Conservation (phyloP, 139 green algal species). For the Coelastrella sp. region DNA sequence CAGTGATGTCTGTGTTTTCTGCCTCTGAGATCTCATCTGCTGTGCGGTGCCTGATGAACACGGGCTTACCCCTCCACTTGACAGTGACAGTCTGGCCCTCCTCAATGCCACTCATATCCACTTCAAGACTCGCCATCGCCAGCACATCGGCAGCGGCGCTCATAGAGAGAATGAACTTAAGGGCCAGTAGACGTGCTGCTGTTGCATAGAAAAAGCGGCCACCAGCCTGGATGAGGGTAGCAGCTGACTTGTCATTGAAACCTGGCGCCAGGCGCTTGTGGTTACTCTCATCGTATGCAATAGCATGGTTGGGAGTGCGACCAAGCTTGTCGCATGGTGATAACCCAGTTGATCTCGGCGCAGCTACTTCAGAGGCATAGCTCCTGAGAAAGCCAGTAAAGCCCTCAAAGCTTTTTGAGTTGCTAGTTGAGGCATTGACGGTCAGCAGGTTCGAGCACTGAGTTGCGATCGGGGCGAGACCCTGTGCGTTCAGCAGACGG, state of each 20-base stretch:
- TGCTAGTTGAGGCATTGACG: conserved; percentile 22
- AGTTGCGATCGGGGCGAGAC: conserved; percentile 23
- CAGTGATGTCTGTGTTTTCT: conserved; percentile 74
- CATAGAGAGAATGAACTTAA: conserved; percentile 98
- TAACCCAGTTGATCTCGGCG: conserved; percentile 34
- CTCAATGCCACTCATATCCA: conserved; percentile 92
- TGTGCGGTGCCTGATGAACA: conserved; percentile 96
- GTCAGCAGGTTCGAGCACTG: conserved; percentile 10
- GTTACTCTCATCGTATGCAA: conserved; percentile 88
- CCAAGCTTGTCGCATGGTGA: conserved; percentile 55
- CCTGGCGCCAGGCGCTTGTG: conserved; percentile 88
- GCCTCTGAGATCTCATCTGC: conserved; percentile 88
- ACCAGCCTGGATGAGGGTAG: conserved; percentile 97
- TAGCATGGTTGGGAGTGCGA: conserved; percentile 59
- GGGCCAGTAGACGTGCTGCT: conserved; percentile 90
- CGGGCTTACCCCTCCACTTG: conserved; percentile 99
- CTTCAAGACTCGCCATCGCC: conserved; percentile 94
- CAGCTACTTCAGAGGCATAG: conserved; percentile 44
- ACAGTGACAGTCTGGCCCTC: conserved; percentile 94
- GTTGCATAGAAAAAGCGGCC: conserved; percentile 99
- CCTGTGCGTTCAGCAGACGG: conserved; percentile 21
- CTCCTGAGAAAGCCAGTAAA: background rate
- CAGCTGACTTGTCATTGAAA: conserved; percentile 92
- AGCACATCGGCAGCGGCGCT: conserved; percentile 92
- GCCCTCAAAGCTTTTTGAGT: background rate